Conservation (phyloP, 2,329 filamentous ascomycete species). For the Aureobasidium pullulans region DNA sequence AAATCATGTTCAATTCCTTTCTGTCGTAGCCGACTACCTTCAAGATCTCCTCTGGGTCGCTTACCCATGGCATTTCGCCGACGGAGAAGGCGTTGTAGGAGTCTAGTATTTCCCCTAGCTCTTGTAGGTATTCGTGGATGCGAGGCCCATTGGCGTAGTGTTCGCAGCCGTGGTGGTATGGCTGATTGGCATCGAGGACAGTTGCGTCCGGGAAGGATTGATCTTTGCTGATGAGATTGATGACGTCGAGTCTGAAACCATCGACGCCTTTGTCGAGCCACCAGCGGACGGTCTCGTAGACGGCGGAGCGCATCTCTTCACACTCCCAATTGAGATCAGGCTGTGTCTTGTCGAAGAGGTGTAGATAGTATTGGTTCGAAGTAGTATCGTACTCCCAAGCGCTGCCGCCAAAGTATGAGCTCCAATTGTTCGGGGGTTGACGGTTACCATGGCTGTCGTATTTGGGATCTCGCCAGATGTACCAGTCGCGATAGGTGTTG, state of each 20-base stretch:
- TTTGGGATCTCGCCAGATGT: slow-evolving; percentile 46
- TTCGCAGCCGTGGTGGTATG: slow-evolving; percentile 13
- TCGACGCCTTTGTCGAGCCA: slow-evolving; percentile 64
- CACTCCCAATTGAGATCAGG: slow-evolving; percentile 81
- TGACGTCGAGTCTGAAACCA: slow-evolving; percentile 26
- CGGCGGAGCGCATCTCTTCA: slow-evolving; percentile 55
- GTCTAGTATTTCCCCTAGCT: slow-evolving; percentile 36
- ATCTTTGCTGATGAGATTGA: slow-evolving; percentile 14
- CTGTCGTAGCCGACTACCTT: slow-evolving; percentile 41
- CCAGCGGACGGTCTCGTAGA: slow-evolving; percentile 57
- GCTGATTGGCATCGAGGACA: not conserved
- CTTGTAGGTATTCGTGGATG: slow-evolving; percentile 39
- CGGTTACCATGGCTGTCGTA: slow-evolving; percentile 45
- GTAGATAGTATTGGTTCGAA: slow-evolving; percentile 66
- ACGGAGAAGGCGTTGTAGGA: slow-evolving; percentile 43
- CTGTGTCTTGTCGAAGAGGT: slow-evolving; percentile 61
- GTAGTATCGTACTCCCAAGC: slow-evolving; percentile 63
- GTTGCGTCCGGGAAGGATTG: slow-evolving; percentile 15
- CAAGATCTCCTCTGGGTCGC: slow-evolving; percentile 42
- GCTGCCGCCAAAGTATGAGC: slow-evolving; percentile 47
- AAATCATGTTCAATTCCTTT: slow-evolving; percentile 59
- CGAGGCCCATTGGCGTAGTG: slow-evolving; percentile 26
- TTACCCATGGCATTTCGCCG: slow-evolving; percentile 42
- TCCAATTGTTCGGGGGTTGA: slow-evolving; percentile 68
- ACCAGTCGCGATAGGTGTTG: slow-evolving; percentile 63